phyloP scores from a whole-genome alignment of 2,329 filamentous ascomycete genomes.

The Botrytis sinoallii region DNA sequence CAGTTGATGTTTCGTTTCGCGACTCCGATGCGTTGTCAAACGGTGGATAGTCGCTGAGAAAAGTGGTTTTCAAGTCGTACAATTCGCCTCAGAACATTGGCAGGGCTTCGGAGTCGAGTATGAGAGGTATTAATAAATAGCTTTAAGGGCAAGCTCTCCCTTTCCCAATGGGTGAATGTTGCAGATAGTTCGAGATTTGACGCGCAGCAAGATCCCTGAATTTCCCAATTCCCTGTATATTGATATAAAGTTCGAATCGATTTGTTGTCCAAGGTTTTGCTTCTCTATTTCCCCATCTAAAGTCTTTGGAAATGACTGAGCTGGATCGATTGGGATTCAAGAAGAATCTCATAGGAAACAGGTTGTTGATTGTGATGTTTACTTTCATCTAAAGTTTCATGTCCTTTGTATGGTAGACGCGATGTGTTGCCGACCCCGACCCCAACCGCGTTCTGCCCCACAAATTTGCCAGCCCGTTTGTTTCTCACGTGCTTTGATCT shows the following conservation, averaged over 20 bases:
- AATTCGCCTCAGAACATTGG: not conserved
- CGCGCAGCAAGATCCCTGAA: not conserved
- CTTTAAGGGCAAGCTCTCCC: not conserved
- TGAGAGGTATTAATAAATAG: not conserved
- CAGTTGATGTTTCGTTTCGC: not conserved
- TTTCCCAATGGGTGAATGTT: not conserved
- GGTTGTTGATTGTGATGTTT: not conserved
- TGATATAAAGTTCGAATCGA: not conserved
- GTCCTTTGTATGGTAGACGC: slow-evolving; percentile 10
- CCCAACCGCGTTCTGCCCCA: slow-evolving; percentile 2
- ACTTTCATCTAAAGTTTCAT: slow-evolving; percentile 4
- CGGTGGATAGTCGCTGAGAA: not conserved
- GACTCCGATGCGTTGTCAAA: not conserved
- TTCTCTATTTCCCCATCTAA: not conserved
- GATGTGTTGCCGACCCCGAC: slow-evolving; percentile 5
- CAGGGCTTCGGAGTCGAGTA: not conserved
- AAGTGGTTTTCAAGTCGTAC: not conserved
- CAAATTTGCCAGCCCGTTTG: not conserved
- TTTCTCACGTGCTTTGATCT: not conserved
- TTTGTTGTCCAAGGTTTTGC: not conserved
- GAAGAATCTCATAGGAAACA: not conserved
- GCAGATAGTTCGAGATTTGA: slow-evolving; percentile 5
- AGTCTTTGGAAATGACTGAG: not conserved
- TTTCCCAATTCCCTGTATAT: not conserved
- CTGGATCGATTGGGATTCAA: not conserved